Base-by-base conservation (phyloP, 257 asterid genomes). In the Gentiana macrophylla region DNA sequence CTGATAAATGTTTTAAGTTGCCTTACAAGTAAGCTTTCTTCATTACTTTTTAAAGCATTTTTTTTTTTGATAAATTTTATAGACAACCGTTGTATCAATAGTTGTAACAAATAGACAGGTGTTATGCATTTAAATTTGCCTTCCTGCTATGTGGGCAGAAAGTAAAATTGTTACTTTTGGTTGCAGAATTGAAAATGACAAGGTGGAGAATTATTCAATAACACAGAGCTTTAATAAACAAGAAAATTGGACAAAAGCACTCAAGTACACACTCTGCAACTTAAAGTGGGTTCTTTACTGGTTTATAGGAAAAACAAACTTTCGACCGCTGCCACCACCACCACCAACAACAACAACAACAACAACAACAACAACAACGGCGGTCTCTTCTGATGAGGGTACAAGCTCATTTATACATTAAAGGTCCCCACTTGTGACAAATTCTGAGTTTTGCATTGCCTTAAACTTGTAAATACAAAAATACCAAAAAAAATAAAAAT, bases 231-330 rank as follows among this genome's bases (percentile, higher is more conserved):
- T 88, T 78, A 88, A 86, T 37, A 88, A 92, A 62, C 98, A 60
- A 46, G 98, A 88, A 70, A 80, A 84, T 62, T 92, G 99, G 99
- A 92, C 99, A 45, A 92, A 92, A 78, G 99, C 99, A 70, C 95
- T 92, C 55, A 92, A 92, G 72, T 88, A 92, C 71, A 92, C 97
- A 4, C 95, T 92, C 49, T 85, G 97, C 77, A 79, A 88, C 77
- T 78, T 92, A 79, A 88, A 92, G 71, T 92, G 97, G 95, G 97
- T 88, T 37, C 93, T 92, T 50, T 92, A 79, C 81, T 92, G 98
- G 98, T 92, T 92, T 60, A 89, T 92, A 3, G 95, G 95, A 53
- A 92, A 88, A 66, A 85, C 97, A 1, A 83, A 83, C 63, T 92
- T 92, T 74, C 98, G 85, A 80, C 98, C 98, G 44, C 90, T 80